These are phyloP conservation scores for Geranium incanum DNA, from an alignment of 441 rosid species.

Conservation along the genomic window DNA sequence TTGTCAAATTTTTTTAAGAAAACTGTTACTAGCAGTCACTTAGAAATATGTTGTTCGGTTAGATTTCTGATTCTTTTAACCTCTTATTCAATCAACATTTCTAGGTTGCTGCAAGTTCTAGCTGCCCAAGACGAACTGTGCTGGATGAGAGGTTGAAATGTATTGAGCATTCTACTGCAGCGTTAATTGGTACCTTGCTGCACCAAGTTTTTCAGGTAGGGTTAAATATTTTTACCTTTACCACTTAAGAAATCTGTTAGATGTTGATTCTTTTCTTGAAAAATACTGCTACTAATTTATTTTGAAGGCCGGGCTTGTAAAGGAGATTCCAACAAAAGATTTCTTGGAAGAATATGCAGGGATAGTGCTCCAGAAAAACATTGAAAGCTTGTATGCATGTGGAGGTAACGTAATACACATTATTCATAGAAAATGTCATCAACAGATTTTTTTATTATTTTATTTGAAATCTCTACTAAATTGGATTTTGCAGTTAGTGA, in stretches of 20 bases:
- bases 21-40: constrained; percentile 12
- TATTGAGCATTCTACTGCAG: constrained; percentile 65
- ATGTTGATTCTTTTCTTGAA: constrained; percentile 4
- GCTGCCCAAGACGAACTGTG: constrained; percentile 78
- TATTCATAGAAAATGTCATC: constrained; percentile 20
- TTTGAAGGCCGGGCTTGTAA: constrained; percentile 72
- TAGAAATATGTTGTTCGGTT: neutral
- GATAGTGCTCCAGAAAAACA: constrained; percentile 58
- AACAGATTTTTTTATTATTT: constrained; percentile 9
- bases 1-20: neutral
- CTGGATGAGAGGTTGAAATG: constrained; percentile 88
- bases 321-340: constrained; percentile 50
- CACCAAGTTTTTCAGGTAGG: constrained; percentile 89
- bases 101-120: constrained; percentile 88
- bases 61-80: constrained; percentile 16
- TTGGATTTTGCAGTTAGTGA: constrained; percentile 57
- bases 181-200: constrained; percentile 85
- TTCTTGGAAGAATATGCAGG: constrained; percentile 65
- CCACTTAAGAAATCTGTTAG: constrained; percentile 14
- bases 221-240: constrained; percentile 10
- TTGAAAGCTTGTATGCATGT: constrained; percentile 87
- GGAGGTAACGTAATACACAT: constrained; percentile 44
- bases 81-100: constrained; percentile 21
- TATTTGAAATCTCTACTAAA: constrained; percentile 23
- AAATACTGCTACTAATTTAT: constrained; percentile 8